Evolutionary conservation across 805 yeast genomes (phyloP).

Genomic region (Cyberlindnera mrakii): DNA sequence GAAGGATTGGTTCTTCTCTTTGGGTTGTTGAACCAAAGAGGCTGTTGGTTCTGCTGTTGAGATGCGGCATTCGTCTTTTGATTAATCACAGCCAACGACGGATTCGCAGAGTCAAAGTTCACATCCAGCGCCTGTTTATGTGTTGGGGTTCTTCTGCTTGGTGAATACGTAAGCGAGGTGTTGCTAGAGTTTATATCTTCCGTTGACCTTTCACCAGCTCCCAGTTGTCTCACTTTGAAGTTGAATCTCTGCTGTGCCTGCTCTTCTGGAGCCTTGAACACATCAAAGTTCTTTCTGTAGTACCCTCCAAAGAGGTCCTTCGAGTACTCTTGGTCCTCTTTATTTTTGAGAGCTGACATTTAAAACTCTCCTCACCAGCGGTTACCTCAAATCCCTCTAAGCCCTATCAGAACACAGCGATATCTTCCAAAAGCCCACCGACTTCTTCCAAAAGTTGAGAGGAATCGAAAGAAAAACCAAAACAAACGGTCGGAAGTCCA

Average conservation of each 20-base stretch:
- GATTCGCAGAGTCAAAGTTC: slow-evolving; percentile 14
- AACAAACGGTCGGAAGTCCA: not conserved
- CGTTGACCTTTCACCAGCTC: slow-evolving; percentile 14
- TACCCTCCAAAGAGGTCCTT: slow-evolving; percentile 21
- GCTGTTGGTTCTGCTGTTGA: slow-evolving; percentile 10
- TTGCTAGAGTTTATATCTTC: slow-evolving; percentile 15
- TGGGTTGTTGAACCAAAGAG: slow-evolving; percentile 36
- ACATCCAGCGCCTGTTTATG: slow-evolving; percentile 18
- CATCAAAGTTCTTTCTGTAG: slow-evolving; percentile 19
- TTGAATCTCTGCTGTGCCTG: slow-evolving; percentile 19
- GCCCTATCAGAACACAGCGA: no score
- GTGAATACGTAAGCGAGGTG: slow-evolving; percentile 12
- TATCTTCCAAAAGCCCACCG: no score
- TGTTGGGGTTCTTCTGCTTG: slow-evolving; percentile 23
- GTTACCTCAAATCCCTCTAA: no score
- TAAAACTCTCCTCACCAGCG: not conserved
- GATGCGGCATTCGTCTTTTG: slow-evolving; percentile 12
- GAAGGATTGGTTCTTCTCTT: slow-evolving; percentile 43
- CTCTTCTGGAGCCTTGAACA: slow-evolving; percentile 13
- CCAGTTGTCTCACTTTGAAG: slow-evolving; percentile 12
- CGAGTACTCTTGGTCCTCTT: slow-evolving; percentile 17
- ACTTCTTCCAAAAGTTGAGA: not conserved
- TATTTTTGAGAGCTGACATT: slow-evolving; percentile 14
- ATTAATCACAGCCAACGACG: slow-evolving; percentile 19
- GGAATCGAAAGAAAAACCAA: not conserved